Base-by-base conservation (phyloP, 139 green algal species). In the Volvox reticuliferus region DNA sequence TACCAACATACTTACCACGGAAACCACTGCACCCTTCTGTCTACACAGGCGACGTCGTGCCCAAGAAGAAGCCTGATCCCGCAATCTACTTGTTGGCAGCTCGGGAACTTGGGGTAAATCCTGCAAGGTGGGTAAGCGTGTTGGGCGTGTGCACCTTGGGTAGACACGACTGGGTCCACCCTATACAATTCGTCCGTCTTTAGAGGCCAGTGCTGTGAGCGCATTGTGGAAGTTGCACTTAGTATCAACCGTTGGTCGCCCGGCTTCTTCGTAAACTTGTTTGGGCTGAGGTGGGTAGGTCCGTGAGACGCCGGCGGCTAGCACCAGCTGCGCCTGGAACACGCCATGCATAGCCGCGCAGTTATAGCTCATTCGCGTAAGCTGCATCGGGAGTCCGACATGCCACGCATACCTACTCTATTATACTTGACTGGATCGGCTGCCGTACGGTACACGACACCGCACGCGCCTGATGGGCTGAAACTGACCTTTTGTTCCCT, bases 41-140 rank as follows among this genome's bases (percentile, higher is more conserved):
- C 44, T 73, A 24, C 5, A 14, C 93, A 83, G 95, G 95, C 5
- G 97, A 99, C 73, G 92, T 99, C 18, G 98, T 99, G 30, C 95
- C 97, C 20, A 98, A 97, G 93, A 99, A 99, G 95, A 99, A 99
- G 95, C 98, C 98, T 22, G 96, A 97, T 83, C 98, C 98, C 0
- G 98, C 97, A 79, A 98, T 99, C 77, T 99, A 99, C 95, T 89
- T 96, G 22, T 93, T 99, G 67, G 98, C 98, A 14, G 97, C 97
- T 21, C 86, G 97, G 73, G 95, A 98, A 88, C 93, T 99, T 16
- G 90, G 85, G 2, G 96, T 99, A 12, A 84, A 98, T 76, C 97
- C 98, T 17, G 82, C 86, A 1, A 95, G 95, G 94, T 99, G 94
- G 87, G 90, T 71, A 55, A 55, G 44, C 5, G 44, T 55, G 9